Conservation (phyloP, 495 filamentous ascomycete genomes). For the Penicillium maclennaniae region DNA sequence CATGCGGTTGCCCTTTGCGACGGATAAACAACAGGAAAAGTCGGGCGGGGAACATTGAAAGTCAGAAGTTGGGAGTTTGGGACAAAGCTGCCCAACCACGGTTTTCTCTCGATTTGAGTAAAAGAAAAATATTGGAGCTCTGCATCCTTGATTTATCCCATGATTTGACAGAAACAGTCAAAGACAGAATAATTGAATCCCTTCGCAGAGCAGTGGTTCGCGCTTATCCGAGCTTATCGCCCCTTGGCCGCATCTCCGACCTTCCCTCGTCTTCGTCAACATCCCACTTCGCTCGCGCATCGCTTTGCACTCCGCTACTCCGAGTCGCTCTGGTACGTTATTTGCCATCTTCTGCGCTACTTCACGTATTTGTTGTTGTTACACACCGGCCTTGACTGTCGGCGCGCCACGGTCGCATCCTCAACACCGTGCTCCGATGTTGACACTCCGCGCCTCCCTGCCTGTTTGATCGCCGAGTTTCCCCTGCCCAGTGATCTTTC, state of each 20-base stretch:
- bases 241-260: conserved; percentile 25
- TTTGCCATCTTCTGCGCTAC: neutral
- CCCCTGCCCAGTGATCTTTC: neutral
- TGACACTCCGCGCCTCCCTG: neutral
- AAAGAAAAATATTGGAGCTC: neutral
- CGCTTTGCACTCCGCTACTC: neutral
- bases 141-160: neutral
- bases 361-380: neutral
- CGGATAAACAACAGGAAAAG: conserved; percentile 19
- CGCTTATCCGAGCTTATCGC: conserved; percentile 35
- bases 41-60: conserved; percentile 11
- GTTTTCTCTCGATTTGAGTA: neutral
- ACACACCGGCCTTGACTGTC: neutral
- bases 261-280: conserved; percentile 21
- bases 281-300: conserved; percentile 21
- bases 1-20: conserved; percentile 26
- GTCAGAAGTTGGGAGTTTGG: neutral
- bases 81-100: conserved; percentile 9
- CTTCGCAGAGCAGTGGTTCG: conserved; percentile 18
- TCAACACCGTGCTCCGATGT: neutral
- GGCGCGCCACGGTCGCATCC: neutral
- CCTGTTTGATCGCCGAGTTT: neutral
- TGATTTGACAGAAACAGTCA: neutral
- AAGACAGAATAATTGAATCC: neutral
- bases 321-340: conserved; percentile 8